Evolutionary conservation across 129 eudicot genomes (phyloP), one percentile per base, ranked within the genome.

Genomic region (Erigeron canadensis): DNA sequence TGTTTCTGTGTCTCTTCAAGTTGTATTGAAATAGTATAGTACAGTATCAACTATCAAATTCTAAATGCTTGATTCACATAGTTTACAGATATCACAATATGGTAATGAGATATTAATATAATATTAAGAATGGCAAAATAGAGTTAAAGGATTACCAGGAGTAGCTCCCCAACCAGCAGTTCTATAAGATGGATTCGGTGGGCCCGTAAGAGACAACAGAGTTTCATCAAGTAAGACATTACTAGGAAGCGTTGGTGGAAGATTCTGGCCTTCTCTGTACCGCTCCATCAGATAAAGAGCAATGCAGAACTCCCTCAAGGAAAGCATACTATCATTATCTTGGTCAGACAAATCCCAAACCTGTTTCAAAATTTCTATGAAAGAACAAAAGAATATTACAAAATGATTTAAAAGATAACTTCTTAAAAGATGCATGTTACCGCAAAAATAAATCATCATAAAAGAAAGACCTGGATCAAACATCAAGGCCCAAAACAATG

Each of bases 321-420:
- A 87, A 72, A 94, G 98, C 98, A 94, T 94, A 86, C 96, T 87
- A 76, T 94, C 98, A 41, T 82, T 84, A 77, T 94, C 98, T 88
- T 94, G 93, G 77, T 94, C 98, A 11, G 94, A 86, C 60, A 94
- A 77, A 79, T 94, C 97, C 98, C 98, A 94, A 22, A 89, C 97
- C 90, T 89, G 95, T 88, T 89, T 94, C 79, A 89, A 80, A 68
- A 94, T 79, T 87, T 94, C 98, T 94, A 82, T 39, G 15, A 75
- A 81, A 74, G 63, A 55, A 34, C 59, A 65, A 55, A 47, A 54
- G 10, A 44, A 58, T 21, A 66, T 79, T 59, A 68, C 18, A 23
- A 22, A 22, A 34, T 12, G 4, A 44, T 58, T 71, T 71, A 10
- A 19, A 55, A 42, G 16, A 38, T 44, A 74, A 37, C 48, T 17